Base-by-base conservation (phyloP, 1,139 yeast genomes). In the Suhomyces coccinellae region DNA sequence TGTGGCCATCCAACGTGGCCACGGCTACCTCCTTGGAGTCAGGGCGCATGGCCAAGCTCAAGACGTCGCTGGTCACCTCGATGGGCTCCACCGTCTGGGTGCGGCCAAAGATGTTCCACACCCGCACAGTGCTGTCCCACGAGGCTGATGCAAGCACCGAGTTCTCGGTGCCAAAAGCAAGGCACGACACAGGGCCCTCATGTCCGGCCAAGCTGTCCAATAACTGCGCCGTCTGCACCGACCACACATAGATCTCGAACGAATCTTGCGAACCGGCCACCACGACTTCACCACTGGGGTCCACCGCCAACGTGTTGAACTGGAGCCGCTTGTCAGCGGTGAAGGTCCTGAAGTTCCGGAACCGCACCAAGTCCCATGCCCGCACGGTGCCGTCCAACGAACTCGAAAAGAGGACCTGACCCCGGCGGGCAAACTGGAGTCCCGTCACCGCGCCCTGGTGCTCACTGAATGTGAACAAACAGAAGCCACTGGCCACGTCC, bases 301-400 rank as follows among this genome's bases (percentile, higher is more conserved):
- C 99, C 36, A 90, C 96, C 0, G 98, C 99, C 52, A 93, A 71
- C 46, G 91, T 82, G 38, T 83, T 85, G 67, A 91, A 93, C 61
- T 90, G 97, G 29, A 91, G 75, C 58, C 99, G 77, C 52, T 85
- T 85, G 2, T 96, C 82, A 0, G 97, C 95, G 0, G 98, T 90
- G 62, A 91, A 91, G 0, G 96, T 89, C 56, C 98, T 78, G 71
- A 93, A 93, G 59, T 95, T 93, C 64, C 99, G 82, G 65, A 87
- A 93, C 58, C 99, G 77, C 36, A 91, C 78, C 53, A 93, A 73
- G 71, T 93, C 99, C 96, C 96, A 93, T 0, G 99, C 99, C 57
- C 97, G 79, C 10, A 93, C 90, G 0, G 99, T 93, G 47, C 99
- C 99, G 67, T 93, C 99, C 49, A 91, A 70, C 0, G 98, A 91